Conservation (phyloP, 495 filamentous ascomycete species). For the Aspergillus avenaceus region DNA sequence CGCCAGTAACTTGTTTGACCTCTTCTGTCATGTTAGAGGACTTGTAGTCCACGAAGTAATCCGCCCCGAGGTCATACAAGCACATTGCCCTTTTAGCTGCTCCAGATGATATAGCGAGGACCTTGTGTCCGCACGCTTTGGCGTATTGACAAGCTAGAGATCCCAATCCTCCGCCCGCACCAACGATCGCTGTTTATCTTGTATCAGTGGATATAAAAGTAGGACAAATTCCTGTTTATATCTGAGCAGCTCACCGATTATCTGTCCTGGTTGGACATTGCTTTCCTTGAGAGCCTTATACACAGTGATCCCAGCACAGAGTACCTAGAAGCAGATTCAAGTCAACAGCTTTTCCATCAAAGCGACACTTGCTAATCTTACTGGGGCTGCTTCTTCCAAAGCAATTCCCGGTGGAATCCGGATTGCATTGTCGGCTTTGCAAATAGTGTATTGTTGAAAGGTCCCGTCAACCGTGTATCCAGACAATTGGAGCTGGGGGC, state of each 20-base stretch:
- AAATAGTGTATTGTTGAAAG: conserved; percentile 15
- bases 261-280: conserved; percentile 7
- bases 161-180: conserved; percentile 3
- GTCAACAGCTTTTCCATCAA: no score
- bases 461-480: conserved; percentile 16
- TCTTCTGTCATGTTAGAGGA: not conserved
- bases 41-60: conserved; percentile 6
- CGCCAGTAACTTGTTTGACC: not conserved
- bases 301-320: conserved; percentile 13
- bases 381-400: conserved; percentile 10
- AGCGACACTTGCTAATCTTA: no score
- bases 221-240: not conserved
- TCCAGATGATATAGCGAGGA: not conserved
- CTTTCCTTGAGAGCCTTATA: conserved; percentile 15
- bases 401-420: conserved; percentile 4
- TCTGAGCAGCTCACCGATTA: not conserved
- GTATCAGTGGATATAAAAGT: no score
- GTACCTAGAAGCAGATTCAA: no score
- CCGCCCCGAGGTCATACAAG: not conserved
- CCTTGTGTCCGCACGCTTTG: conserved; percentile 1
- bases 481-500: conserved; percentile 2
- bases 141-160: conserved; percentile 3
- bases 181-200: conserved; percentile 1
- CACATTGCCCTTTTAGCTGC: not conserved
- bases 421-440: conserved; percentile 9